Evolutionary conservation across 2,329 filamentous ascomycete species (phyloP), one percentile per base, ranked within the genome.

Genomic region (Sporothrix globosa): DNA sequence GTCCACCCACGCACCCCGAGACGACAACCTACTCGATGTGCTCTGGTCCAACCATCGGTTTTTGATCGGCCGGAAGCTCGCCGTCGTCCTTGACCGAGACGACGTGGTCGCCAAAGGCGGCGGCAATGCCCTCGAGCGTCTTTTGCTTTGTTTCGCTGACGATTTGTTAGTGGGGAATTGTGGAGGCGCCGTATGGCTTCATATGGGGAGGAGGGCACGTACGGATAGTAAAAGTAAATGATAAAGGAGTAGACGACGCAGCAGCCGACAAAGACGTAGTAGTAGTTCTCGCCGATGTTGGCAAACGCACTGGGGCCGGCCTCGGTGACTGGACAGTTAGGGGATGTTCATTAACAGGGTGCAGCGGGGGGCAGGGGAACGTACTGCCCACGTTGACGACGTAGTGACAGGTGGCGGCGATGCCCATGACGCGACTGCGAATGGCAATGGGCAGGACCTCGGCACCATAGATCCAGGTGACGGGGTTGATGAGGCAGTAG

Each of bases 281-380:
- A 88, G 76, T 87, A 88, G 73, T 87, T 88, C 73, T 88, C 82
- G n/a, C 80, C 75, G 68, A 88, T 88, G 56, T 81, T 86, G 17
- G 83, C 83, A 73, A 88, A 87, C 0, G 86, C 85, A 67, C 80
- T 85, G 0, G 85, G 85, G 0, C 85, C 85, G 7, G 84, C 84
- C 75, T 86, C 83, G 67, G 84, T 86, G 73, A 85, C 58, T 63
- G 21, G 4, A 46, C 2, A 19, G 54, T 60, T 39, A 63, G 58
- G 4, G 10, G 4, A 41, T 19, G 30, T 21, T 41, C 19, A 24
- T 34, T 24, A 41, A 6, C 17, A 39, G 54, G 27, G 27, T 30
- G 27, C 27, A n/a, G 21, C 4, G 17, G n/a, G 17, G 13, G 27
- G 34, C 34, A 34, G 34, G 34, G 39, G 2, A 4, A 63, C 58